Percentiles rank a stretch among this genome's conserved stretches.
Evolutionary conservation across 1,284 basidiomycete genomes (phyloP).

Genomic region (Heterobasidion irregulare): DNA sequence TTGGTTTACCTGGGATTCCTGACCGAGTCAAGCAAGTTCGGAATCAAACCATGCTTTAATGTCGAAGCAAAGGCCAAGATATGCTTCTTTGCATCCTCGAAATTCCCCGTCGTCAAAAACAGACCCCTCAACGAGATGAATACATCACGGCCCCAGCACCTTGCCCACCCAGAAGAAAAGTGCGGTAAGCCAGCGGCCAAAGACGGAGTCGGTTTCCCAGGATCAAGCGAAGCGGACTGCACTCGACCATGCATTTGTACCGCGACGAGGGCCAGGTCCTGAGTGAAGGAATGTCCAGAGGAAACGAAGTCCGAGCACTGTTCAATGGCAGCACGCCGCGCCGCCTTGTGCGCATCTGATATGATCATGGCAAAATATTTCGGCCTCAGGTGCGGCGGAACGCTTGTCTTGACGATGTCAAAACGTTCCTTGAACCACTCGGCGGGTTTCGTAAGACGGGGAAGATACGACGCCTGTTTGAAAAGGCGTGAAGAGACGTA

Average conservation of each 20-base stretch:
- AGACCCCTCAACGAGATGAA: slow-evolving; percentile 90
- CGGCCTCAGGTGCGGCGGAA: slow-evolving; percentile 83
- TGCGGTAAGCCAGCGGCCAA: slow-evolving; percentile 94
- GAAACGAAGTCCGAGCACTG: slow-evolving; percentile 82
- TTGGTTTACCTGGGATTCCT: slow-evolving; percentile 66
- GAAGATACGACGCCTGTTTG: slow-evolving; percentile 42
- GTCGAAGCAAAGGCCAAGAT: slow-evolving; percentile 87
- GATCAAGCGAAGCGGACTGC: slow-evolving; percentile 80
- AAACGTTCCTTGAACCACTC: slow-evolving; percentile 82
- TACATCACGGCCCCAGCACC: slow-evolving; percentile 96
- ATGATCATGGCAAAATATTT: slow-evolving; percentile 91
- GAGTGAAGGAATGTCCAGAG: slow-evolving; percentile 82
- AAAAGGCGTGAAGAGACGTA: slow-evolving; percentile 70
- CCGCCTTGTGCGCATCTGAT: slow-evolving; percentile 85
- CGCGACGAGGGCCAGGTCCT: slow-evolving; percentile 78
- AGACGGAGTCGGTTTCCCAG: slow-evolving; percentile 61
- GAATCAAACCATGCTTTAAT: slow-evolving; percentile 84
- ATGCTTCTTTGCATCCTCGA: slow-evolving; percentile 76
- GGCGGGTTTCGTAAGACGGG: slow-evolving; percentile 56
- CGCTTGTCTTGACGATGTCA: slow-evolving; percentile 63
- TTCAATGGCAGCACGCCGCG: slow-evolving; percentile 72
- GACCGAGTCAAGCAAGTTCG: slow-evolving; percentile 86
- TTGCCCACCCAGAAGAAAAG: slow-evolving; percentile 85
- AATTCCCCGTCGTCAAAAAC: slow-evolving; percentile 90
- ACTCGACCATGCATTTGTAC: slow-evolving; percentile 92